These are phyloP conservation scores for Amphibolis antarctica DNA, from an alignment of 106 monocot species.

Conservation along the genomic window DNA sequence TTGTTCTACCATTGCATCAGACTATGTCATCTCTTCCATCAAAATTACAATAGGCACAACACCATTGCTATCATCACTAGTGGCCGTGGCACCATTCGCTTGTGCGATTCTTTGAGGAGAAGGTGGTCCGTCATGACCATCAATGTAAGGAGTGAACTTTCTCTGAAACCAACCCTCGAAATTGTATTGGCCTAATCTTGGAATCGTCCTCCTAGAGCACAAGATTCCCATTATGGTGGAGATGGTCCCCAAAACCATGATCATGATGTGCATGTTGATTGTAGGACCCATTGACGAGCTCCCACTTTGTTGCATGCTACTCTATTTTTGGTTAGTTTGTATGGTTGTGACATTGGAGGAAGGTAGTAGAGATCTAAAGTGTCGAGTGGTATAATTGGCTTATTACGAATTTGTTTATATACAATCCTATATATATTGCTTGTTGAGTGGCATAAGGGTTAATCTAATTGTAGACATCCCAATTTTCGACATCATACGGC, in stretches of 20 bases:
- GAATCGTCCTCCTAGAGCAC: slow-evolving; percentile 12
- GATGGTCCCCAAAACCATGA: slow-evolving; percentile 7
- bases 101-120: not conserved
- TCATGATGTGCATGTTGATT: slow-evolving; percentile 8
- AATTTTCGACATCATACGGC: too few species aligned
- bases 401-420: too few species aligned
- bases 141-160: slow-evolving; percentile 18
- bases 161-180: slow-evolving; percentile 17
- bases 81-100: not conserved
- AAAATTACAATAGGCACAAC: slow-evolving; percentile 8
- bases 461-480: too few species aligned
- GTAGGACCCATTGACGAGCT: slow-evolving; percentile 11
- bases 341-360: slow-evolving; percentile 5
- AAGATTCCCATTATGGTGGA: slow-evolving; percentile 14
- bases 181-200: slow-evolving; percentile 16
- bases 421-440: too few species aligned
- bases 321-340: not conserved
- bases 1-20: not conserved
- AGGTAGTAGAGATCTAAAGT: not conserved
- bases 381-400: too few species aligned
- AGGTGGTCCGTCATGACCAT: slow-evolving; percentile 4
- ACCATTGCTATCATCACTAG: not conserved
- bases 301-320: slow-evolving; percentile 1
- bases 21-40: not conserved
- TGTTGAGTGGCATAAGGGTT: too few species aligned